Evolutionary conservation across 495 filamentous ascomycete species (phyloP).

Genomic region (Filosporella fistucella): DNA sequence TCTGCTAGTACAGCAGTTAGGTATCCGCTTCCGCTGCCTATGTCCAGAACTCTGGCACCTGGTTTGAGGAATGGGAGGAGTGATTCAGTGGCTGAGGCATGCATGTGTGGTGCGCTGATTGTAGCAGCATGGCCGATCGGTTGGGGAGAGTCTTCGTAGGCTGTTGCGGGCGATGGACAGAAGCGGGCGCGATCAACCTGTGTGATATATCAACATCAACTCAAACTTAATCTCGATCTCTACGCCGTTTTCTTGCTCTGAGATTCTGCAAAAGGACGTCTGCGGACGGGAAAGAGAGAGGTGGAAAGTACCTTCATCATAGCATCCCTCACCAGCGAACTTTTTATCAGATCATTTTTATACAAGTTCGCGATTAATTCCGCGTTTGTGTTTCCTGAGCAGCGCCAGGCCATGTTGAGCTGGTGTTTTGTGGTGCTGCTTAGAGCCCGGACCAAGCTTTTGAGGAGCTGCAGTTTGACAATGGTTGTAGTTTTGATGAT

Average conservation of each 20-base stretch:
- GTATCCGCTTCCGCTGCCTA: slow-evolving; percentile 89
- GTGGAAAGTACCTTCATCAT: slow-evolving; percentile 61
- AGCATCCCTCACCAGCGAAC: slow-evolving; percentile 65
- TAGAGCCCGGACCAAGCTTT: slow-evolving; percentile 1
- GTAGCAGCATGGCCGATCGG: slow-evolving; percentile 83
- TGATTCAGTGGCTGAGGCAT: slow-evolving; percentile 71
- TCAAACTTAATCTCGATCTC: too few species aligned
- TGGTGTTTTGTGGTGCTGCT: neutral
- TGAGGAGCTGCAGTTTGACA: slow-evolving; percentile 7
- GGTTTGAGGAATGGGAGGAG: slow-evolving; percentile 56
- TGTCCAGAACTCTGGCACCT: slow-evolving; percentile 67
- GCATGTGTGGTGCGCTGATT: slow-evolving; percentile 97
- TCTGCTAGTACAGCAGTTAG: slow-evolving; percentile 86
- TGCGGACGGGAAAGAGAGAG: slow-evolving; percentile 3
- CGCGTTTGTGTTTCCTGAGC: slow-evolving; percentile 71
- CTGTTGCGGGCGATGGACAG: slow-evolving; percentile 46
- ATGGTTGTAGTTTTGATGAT: neutral
- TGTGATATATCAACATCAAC: slow-evolving; percentile 4
- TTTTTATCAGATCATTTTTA: slow-evolving; percentile 65
- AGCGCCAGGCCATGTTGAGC: slow-evolving; percentile 85
- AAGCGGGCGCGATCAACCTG: slow-evolving; percentile 92
- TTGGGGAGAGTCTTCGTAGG: slow-evolving; percentile 91
- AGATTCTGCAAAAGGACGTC: neutral
- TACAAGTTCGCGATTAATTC: slow-evolving; percentile 78
- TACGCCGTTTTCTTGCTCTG: too few species aligned